Percentiles rank a stretch among this genome's conserved stretches.
Evolutionary conservation across 2,329 filamentous ascomycete genomes (phyloP).

Genomic region (Thyridium curvatum): DNA sequence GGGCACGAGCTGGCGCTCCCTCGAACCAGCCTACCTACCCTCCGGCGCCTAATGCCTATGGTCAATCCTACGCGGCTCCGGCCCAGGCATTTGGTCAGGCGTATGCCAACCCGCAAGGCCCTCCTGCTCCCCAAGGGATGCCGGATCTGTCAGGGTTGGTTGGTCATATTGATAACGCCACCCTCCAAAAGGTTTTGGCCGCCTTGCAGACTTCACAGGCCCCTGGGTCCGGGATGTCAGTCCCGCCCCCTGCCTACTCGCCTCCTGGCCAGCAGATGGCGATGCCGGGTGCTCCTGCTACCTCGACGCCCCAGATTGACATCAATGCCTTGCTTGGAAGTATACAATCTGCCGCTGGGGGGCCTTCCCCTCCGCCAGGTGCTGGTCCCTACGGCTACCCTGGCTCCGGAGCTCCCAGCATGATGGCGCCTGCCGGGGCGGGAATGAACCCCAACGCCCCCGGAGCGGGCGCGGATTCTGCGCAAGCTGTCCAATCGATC

Average conservation of each 20-base stretch:
- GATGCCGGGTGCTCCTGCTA: constrained; percentile 13
- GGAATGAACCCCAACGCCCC: constrained; percentile 14
- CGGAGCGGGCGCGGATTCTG: constrained; percentile 24
- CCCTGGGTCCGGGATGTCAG: background rate
- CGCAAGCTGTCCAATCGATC: constrained; percentile 62
- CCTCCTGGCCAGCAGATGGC: constrained; percentile 14
- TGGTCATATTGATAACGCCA: constrained; percentile 21
- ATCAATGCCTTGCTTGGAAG: constrained; percentile 40
- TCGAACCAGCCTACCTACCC: constrained; percentile 3
- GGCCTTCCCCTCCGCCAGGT: constrained; percentile 5
- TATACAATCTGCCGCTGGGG: constrained; percentile 13
- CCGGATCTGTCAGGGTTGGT: constrained; percentile 14
- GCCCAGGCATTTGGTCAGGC: constrained; percentile 8
- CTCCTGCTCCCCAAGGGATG: constrained; percentile 2
- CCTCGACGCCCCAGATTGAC: constrained; percentile 28
- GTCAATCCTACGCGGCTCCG: constrained; percentile 8
- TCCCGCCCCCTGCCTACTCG: constrained; percentile 18
- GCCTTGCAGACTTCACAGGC: constrained; percentile 20
- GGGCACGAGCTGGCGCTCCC: constrained; percentile 23
- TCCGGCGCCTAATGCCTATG: constrained; percentile 8
- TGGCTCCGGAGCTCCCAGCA: background rate
- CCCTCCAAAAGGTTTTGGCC: constrained; percentile 25
- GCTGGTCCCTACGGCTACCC: constrained; percentile 16
- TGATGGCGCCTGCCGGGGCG: constrained; percentile 20
- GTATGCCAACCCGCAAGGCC: constrained; percentile 7